Base-by-base conservation (phyloP, 345 rosid species). In the Clausena lansium region DNA sequence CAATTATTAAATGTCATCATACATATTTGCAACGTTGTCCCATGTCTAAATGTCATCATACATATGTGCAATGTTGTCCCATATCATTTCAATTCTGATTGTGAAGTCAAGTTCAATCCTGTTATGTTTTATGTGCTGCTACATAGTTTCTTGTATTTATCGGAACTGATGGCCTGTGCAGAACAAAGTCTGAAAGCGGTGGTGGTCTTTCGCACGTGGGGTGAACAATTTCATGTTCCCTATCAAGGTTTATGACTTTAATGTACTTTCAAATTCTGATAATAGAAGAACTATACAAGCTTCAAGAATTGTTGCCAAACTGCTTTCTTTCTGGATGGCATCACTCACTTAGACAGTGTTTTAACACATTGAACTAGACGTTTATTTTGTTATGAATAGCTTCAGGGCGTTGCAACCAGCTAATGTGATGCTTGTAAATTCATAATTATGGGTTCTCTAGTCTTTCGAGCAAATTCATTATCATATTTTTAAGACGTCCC, bases 131-230 rank as follows among this genome's bases (percentile, higher is more conserved):
- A 24, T 8, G 14, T 22, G 55, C 59, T 36, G 32, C 47, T 28
- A 1, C 24, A n/a, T 76, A 24, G 33, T 25, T 15, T 30, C 62
- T 69, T 75, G 33, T n/a, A 20, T 61, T 38, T 27, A 60, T 27
- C 32, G 15, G 66, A 58, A 78, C 66, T 70, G 68, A 55, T 39
- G 54, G 59, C 27, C 8, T 77, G 75, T 84, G 83, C 88, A 93
- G 98, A 91, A 91, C 97, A 10, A 76, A 78, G 36, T 88, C 96
- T 19, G 91, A 94, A 78, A 84, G 75, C 2, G 88, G 89, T 54
- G 90, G 92, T 9, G 93, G 93, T 11, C 33, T 82, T 41, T 89
- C 95, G 17, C 95, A 84, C 32, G 91, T 92, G 81, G 92, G 86
- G 73, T 92, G 93, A 89, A 78, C 83, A 75, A n/a, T 59, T 39